phyloP scores from a whole-genome alignment of 768 basidiomycete genomes.

The Hebeloma cylindrosporum region DNA sequence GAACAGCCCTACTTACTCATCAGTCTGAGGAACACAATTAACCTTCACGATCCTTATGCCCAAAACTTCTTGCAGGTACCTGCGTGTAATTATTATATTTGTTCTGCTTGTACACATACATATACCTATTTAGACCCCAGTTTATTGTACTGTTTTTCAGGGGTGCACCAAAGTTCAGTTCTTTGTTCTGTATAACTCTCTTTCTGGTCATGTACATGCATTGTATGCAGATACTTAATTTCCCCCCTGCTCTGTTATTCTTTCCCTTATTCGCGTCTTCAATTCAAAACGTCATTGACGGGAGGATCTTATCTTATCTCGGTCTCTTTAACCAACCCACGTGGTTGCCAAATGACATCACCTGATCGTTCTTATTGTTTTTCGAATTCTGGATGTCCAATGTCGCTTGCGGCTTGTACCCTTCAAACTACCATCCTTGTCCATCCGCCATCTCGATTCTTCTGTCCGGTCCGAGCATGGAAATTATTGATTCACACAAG shows the following conservation, averaged over 20 bases:
- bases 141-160: not conserved
- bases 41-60: conserved; percentile 10
- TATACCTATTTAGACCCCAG: not conserved
- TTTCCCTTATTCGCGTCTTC: no score
- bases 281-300: no score
- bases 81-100: conserved; percentile 12
- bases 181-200: conserved; percentile 1
- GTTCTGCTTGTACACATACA: not conserved
- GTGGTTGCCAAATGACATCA: conserved; percentile 15
- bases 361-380: conserved; percentile 27
- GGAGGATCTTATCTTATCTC: conserved; percentile 21
- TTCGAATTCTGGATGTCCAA: conserved; percentile 1
- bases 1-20: conserved; percentile 38
- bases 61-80: conserved; percentile 3
- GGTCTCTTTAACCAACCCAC: not conserved
- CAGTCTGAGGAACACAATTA: conserved; percentile 19
- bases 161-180: no score
- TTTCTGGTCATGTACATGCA: conserved; percentile 13
- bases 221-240: no score
- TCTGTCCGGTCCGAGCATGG: conserved; percentile 14
- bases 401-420: conserved; percentile 10
- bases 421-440: conserved; percentile 24
- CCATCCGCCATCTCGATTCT: conserved; percentile 8
- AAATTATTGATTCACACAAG: no score
- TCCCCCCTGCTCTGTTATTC: no score